phyloP scores from a whole-genome alignment of 1,139 yeast species.

The Candida labiduridarum region DNA sequence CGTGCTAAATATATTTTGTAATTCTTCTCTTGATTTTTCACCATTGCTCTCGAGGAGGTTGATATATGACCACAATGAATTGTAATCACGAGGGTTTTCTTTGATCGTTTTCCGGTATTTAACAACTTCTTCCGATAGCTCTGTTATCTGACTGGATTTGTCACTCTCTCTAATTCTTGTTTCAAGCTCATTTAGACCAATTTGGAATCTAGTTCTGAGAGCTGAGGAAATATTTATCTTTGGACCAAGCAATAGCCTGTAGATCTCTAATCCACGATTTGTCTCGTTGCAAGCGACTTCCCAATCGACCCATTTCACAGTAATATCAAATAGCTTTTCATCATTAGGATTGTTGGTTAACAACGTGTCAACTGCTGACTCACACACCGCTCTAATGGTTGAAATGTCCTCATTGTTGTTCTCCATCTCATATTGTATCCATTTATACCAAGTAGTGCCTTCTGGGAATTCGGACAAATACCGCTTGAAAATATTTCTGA shows the following conservation, averaged over 20 bases:
- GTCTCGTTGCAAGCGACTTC: constrained; percentile 64
- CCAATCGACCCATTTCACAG: constrained; percentile 67
- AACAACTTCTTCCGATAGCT: not conserved
- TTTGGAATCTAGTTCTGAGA: constrained; percentile 43
- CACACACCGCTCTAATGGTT: constrained; percentile 61
- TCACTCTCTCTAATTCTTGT: not conserved
- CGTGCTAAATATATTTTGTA: constrained; percentile 37
- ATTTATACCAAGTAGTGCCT: constrained; percentile 62
- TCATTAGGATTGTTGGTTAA: constrained; percentile 19
- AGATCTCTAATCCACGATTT: constrained; percentile 71
- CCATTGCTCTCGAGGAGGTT: constrained; percentile 37
- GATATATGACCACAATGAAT: constrained; percentile 80
- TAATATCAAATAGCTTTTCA: constrained; percentile 30
- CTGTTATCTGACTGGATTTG: not conserved
- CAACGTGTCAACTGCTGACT: constrained; percentile 63
- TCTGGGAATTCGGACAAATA: constrained; percentile 57
- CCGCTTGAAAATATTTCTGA: constrained; percentile 56
- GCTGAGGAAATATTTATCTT: constrained; percentile 40
- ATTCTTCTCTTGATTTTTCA: constrained; percentile 18
- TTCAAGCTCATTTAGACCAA: constrained; percentile 60
- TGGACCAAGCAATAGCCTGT: constrained; percentile 46
- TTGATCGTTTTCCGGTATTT: constrained; percentile 29
- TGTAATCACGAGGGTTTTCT: constrained; percentile 60
- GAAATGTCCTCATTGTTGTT: constrained; percentile 18
- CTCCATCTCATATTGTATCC: constrained; percentile 39